Conservation (phyloP, 1,284 basidiomycete species). For the Apiotrichum montevideense region DNA sequence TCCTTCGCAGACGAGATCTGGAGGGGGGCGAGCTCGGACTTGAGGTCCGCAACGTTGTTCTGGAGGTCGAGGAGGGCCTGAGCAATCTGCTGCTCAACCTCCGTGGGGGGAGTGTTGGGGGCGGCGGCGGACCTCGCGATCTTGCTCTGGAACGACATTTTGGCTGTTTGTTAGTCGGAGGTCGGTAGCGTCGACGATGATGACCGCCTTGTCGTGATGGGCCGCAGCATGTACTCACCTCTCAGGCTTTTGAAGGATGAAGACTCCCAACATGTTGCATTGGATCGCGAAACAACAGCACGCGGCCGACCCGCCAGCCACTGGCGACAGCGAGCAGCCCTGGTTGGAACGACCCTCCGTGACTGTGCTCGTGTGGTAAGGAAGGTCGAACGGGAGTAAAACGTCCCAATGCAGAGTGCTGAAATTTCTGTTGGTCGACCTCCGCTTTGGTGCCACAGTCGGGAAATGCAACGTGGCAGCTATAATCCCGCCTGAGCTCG, state of each 20-base stretch:
- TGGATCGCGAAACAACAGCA: background rate
- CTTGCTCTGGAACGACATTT: constrained; percentile 21
- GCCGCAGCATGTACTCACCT: background rate
- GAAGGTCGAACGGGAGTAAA: too few relatives aligned
- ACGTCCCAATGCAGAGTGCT: too few relatives aligned
- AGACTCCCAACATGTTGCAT: background rate
- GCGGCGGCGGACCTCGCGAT: constrained; percentile 68
- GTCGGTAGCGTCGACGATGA: background rate
- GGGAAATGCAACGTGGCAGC: too few relatives aligned
- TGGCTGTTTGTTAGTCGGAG: background rate
- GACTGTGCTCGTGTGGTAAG: too few relatives aligned
- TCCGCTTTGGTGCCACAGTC: too few relatives aligned
- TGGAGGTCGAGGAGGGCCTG: constrained; percentile 98
- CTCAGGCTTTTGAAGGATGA: constrained; percentile 2
- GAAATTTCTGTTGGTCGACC: too few relatives aligned
- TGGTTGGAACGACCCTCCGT: too few relatives aligned
- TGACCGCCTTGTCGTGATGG: background rate
- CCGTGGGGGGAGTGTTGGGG: constrained; percentile 78
- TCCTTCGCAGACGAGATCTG: constrained; percentile 98
- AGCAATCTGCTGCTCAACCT: constrained; percentile 86
- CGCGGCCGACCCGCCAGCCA: too few relatives aligned
- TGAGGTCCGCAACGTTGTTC: constrained; percentile 93
- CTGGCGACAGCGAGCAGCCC: too few relatives aligned
- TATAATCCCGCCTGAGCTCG: too few relatives aligned
- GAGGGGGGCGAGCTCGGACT: constrained; percentile 87